Base-by-base conservation (phyloP, 2,329 filamentous ascomycete genomes). In the Neoarthrinium moseri region DNA sequence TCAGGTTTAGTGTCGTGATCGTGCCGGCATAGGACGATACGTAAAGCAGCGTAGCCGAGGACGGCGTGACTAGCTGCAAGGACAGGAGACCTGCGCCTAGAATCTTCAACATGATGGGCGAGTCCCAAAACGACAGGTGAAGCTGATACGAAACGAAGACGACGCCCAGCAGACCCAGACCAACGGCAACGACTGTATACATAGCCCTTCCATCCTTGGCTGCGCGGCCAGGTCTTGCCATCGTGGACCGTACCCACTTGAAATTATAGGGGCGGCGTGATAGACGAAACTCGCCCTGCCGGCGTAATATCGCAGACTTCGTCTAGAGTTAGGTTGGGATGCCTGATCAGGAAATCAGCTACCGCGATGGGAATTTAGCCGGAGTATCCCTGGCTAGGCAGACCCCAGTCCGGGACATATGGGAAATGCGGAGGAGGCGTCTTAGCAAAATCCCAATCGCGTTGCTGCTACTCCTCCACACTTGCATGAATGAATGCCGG, bases 21-120 rank as follows among this genome's bases (percentile, higher is more conserved):
- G 63, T 66, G 46, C 75, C 74, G 47, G 65, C 64, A 61, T 77
- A 78, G 6, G 74, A 75, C 1, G 74, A 63, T 38, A 71, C 73
- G 56, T 74, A 77, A 46, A 78, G 66, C 40, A 73, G 60, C 47
- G 61, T 60, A 45, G 66, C 64, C 29, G 63, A 62, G 38, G 67
- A 59, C 43, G 62, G 62, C 36, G 57, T 52, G 49, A 57, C 57
- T 15, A 59, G 51, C 45, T 50, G 52, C 35, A 59, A 51, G 49
- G 56, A 55, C 52, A 56, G 44, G 29, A 58, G 51, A 44, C 53
- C 53, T 51, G 57, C 56, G 54, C 51, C 48, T 32, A 56, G 35
- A 45, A 46, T 52, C 54, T 55, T 59, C 58, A 58, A 58, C 56
- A 60, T 60, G 39, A 29, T 32, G 20, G 15, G 26, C 11, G 26